phyloP scores from a whole-genome alignment of 495 filamentous ascomycete genomes.

The Paragyromitra xinjiangensis region DNA sequence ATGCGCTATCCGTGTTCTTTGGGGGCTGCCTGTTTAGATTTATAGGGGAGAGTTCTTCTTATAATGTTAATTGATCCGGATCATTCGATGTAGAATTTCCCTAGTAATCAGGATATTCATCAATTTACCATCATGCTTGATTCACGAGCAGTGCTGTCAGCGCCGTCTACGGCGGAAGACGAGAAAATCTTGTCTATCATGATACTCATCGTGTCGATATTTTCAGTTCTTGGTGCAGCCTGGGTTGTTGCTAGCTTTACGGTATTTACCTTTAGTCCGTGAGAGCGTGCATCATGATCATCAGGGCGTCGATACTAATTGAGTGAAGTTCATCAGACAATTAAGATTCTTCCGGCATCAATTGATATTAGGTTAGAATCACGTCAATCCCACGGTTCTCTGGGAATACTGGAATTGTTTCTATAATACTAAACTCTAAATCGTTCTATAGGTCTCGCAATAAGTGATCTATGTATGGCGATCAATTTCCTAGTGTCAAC shows the following conservation, averaged over 20 bases:
- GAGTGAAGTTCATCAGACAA: slow-evolving; percentile 57
- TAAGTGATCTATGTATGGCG: slow-evolving; percentile 62
- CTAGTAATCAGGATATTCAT: slow-evolving; percentile 1
- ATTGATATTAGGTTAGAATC: slow-evolving; percentile 58
- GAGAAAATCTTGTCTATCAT: slow-evolving; percentile 58
- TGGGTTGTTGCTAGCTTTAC: slow-evolving; percentile 62
- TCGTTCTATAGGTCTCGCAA: slow-evolving; percentile 57
- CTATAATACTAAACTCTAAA: neutral
- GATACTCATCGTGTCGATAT: slow-evolving; percentile 59
- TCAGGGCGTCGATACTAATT: slow-evolving; percentile 8
- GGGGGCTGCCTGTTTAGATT: neutral
- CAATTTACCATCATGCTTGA: slow-evolving; percentile 11
- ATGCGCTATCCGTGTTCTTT: neutral
- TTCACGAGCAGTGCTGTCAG: slow-evolving; percentile 57
- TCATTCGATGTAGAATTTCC: neutral
- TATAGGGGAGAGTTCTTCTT: slow-evolving; percentile 7
- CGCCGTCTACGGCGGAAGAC: slow-evolving; percentile 52
- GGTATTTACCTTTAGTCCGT: slow-evolving; percentile 43
- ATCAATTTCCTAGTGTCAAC: slow-evolving; percentile 61
- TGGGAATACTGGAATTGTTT: neutral
- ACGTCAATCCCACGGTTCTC: neutral
- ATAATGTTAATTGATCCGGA: slow-evolving; percentile 9
- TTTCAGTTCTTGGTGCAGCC: slow-evolving; percentile 59
- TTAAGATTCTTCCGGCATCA: slow-evolving; percentile 62
- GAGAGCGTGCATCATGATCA: too few species aligned